Evolutionary conservation across 768 basidiomycete genomes (phyloP), one percentile per base, ranked within the genome.

Genomic region (Strobilomyces dryophilus): DNA sequence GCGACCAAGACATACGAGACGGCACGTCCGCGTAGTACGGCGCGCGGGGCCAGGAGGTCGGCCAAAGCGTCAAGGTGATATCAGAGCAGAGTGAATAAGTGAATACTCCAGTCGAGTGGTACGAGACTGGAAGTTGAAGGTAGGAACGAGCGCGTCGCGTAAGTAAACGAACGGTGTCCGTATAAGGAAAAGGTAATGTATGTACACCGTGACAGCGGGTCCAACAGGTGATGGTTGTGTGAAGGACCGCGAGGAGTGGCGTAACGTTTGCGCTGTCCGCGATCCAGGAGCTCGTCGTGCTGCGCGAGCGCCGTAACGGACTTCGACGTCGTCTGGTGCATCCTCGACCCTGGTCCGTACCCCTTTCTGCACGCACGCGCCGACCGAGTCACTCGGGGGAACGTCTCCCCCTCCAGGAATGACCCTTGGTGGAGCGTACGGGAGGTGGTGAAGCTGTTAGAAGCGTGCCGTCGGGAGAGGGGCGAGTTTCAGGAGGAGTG

Each of bases 251-350:
- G n/a, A n/a, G 90, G 8, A 85, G 84, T 47, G 91, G 91, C 0
- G 84, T 92, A 55, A 81, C 87, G 0, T 89, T 85, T 57, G 79
- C 79, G 0, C 74, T 91, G 11, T 73, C 81, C 6, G 66, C 79
- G 1, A 76, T 87, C 8, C 79, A 86, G 53, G 88, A 90, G 46
- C 71, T 92, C 31, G 74, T 91, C 74, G 2, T 68, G 69, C 17
- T 76, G 81, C 9, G 67, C 74, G n/a, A 80, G 80, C 52, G 74
- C 81, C 43, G 74, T 83, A 35, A 80, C 81, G 40, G 66, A 76
- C 2, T 78, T 91, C 51, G 79, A 86, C 46, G 67, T 92, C 14
- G 72, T 90, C 9, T 92, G 90, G 90, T 70, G 76, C 9, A 75
- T 87, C n/a, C 76, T 73, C 35, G 80, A 83, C 71, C 75, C 75